Percentiles rank a stretch among this genome's conserved stretches.
Evolutionary conservation across 352 stramenopile genomes (phyloP).

Genomic region (Phytopythium vexans): DNA sequence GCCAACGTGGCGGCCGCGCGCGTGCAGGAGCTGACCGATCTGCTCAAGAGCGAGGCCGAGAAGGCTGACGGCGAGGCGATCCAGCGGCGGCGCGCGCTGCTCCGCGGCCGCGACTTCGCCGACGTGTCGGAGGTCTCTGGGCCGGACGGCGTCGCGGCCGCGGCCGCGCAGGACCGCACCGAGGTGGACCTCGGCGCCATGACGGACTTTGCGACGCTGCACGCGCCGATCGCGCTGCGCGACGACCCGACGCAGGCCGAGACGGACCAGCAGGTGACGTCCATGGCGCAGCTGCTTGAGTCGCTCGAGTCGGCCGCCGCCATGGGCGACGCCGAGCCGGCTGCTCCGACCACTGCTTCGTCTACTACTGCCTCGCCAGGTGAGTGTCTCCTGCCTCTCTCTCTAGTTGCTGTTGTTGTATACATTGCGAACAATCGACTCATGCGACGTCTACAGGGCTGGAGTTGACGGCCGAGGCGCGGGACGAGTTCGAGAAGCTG

Average conservation of each 20-base stretch:
- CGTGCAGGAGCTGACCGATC: constrained; percentile 69
- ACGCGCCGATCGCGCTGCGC: constrained; percentile 70
- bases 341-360: constrained; percentile 1
- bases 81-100: constrained; percentile 57
- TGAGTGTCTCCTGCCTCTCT: no score
- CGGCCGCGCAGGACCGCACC: constrained; percentile 25
- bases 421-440: no score
- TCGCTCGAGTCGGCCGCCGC: constrained; percentile 67
- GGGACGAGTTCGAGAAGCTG: constrained; percentile 63
- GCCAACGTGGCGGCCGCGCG: constrained; percentile 77
- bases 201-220: constrained; percentile 77
- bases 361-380: not conserved
- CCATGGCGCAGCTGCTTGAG: constrained; percentile 68
- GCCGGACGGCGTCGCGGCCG: constrained; percentile 6
- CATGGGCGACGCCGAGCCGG: constrained; percentile 13
- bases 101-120: constrained; percentile 69
- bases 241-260: constrained; percentile 58
- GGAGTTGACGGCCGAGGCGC: constrained; percentile 24
- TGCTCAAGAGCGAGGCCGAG: constrained; percentile 73
- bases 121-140: constrained; percentile 46
- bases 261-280: constrained; percentile 49
- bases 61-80: constrained; percentile 69
- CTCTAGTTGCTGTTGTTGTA: no score
- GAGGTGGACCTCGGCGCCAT: constrained; percentile 76
- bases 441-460: constrained; percentile 3